These are phyloP conservation scores for Aspergillus sp. DNA, from an alignment of 2,329 filamentous ascomycete genomes.

Conservation along the genomic window DNA sequence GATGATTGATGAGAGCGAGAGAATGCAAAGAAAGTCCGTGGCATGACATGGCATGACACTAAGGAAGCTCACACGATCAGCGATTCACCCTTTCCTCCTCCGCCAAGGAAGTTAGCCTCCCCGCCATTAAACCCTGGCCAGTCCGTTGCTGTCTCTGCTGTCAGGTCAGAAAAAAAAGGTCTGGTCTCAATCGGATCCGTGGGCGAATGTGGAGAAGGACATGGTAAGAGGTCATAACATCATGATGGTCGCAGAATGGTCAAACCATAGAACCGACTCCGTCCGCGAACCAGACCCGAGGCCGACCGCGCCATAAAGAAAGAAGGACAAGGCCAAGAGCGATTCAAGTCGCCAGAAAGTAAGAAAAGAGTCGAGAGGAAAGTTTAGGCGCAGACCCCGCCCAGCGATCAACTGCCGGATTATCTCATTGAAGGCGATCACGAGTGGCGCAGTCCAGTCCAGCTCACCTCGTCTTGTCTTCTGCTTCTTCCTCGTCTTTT, in stretches of 20 bases:
- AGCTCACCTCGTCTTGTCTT: neutral
- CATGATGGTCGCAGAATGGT: neutral
- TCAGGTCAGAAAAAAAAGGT: neutral
- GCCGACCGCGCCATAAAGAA: neutral
- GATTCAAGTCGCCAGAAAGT: neutral
- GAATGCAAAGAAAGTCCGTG: neutral
- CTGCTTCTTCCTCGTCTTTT: neutral
- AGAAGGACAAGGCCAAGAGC: neutral
- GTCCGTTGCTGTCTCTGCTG: no score
- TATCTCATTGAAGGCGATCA: neutral
- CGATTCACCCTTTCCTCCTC: neutral
- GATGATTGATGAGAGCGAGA: no score
- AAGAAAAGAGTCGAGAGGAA: neutral
- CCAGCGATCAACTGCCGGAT: neutral
- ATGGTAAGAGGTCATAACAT: neutral
- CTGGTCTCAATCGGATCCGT: neutral
- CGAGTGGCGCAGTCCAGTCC: neutral
- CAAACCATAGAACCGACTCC: neutral
- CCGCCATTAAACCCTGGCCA: no score
- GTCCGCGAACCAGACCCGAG: neutral
- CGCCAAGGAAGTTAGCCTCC: neutral
- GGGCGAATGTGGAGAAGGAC: neutral
- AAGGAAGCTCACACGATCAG: neutral
- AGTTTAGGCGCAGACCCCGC: neutral
- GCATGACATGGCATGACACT: conserved; percentile 9